Conservation (phyloP, 208 protist genomes). For the Acanthamoeba castellanii region DNA sequence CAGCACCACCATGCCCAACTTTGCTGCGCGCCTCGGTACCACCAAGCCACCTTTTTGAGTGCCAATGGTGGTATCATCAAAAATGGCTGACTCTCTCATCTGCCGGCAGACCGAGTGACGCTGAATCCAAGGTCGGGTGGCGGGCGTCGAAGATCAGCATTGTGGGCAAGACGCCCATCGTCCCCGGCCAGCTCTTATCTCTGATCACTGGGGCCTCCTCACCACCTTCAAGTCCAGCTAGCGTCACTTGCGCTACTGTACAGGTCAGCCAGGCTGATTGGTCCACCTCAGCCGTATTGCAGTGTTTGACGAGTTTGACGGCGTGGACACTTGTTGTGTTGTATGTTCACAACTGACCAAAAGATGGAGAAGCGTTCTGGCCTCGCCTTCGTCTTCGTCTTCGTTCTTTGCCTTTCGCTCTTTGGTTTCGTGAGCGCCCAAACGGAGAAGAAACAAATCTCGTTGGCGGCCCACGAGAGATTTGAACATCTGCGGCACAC, state of each 20-base stretch:
- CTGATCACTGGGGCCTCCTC: conserved; percentile 31
- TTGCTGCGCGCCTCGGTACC: not conserved
- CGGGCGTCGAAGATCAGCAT: not conserved
- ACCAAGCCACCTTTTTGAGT: not conserved
- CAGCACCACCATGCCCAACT: not conserved
- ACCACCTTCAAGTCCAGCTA: not conserved
- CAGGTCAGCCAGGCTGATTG: too few relatives aligned
- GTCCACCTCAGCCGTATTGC: too few relatives aligned
- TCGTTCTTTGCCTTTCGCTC: too few relatives aligned
- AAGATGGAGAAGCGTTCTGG: too few relatives aligned
- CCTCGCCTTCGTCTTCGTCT: too few relatives aligned
- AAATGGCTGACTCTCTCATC: not conserved
- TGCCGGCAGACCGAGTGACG: not conserved
- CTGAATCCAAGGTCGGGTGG: not conserved
- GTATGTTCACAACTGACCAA: too few relatives aligned
- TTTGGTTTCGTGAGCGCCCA: too few relatives aligned
- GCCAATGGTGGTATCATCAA: not conserved
- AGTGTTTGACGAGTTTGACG: too few relatives aligned
- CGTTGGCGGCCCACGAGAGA: too few relatives aligned
- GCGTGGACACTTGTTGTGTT: too few relatives aligned
- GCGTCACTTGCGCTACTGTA: too few relatives aligned
- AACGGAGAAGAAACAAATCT: too few relatives aligned
- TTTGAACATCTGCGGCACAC: not conserved
- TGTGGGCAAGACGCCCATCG: not conserved
- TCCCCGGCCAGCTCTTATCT: not conserved